Evolutionary conservation across 208 protist genomes (phyloP).

Genomic region (Leishmania mexicana): DNA sequence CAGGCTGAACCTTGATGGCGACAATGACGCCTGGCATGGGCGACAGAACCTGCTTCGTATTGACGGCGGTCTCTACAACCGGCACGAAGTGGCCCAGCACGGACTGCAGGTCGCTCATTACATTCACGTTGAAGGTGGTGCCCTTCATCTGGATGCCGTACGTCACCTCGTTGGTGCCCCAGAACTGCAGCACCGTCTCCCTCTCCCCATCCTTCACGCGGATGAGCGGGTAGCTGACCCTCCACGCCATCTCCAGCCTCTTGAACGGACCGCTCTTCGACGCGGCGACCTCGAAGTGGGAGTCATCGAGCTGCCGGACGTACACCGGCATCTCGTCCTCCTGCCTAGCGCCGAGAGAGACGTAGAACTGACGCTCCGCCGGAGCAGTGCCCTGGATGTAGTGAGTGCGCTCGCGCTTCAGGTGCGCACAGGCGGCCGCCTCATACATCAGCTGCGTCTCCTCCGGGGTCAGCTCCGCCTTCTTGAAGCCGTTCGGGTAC

Average conservation of each 20-base stretch:
- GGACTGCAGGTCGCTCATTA: slow-evolving; percentile 38
- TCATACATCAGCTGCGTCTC: slow-evolving; percentile 33
- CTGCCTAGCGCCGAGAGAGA: slow-evolving; percentile 29
- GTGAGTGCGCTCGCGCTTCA: slow-evolving; percentile 29
- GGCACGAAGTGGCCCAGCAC: slow-evolving; percentile 38
- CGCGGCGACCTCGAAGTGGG: slow-evolving; percentile 34
- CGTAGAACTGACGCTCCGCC: slow-evolving; percentile 23
- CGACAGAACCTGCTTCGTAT: slow-evolving; percentile 52
- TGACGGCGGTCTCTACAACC: slow-evolving; percentile 18
- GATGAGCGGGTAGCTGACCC: slow-evolving; percentile 37
- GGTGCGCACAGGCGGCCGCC: slow-evolving; percentile 24
- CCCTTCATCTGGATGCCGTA: slow-evolving; percentile 50
- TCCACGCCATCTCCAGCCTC: slow-evolving; percentile 33
- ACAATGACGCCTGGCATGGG: slow-evolving; percentile 95
- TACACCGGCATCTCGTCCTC: slow-evolving; percentile 31
- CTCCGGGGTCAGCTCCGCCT: slow-evolving; percentile 23
- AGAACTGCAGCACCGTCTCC: slow-evolving; percentile 45
- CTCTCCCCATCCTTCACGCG: slow-evolving; percentile 31
- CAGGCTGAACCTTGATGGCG: slow-evolving; percentile 78
- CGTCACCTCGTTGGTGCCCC: slow-evolving; percentile 39
- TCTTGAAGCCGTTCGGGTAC: slow-evolving; percentile 42
- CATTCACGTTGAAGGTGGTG: slow-evolving; percentile 40
- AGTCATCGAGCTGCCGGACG: slow-evolving; percentile 26
- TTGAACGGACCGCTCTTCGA: slow-evolving; percentile 24
- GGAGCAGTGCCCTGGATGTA: slow-evolving; percentile 16